Conservation (phyloP, 495 filamentous ascomycete genomes). For the Penicillium riverlandense region DNA sequence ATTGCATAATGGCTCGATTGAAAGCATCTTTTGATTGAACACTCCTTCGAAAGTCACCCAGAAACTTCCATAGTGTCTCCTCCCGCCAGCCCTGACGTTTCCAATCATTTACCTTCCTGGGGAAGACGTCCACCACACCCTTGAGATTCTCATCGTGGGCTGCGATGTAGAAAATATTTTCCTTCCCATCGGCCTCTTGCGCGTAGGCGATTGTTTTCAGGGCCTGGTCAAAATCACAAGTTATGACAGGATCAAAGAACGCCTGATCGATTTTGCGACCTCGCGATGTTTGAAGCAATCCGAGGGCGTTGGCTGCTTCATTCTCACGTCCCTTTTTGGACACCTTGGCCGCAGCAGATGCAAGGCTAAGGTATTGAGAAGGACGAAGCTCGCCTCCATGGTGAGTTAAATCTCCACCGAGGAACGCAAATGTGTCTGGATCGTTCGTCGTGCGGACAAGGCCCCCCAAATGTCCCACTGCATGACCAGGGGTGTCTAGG, state of each 20-base stretch:
- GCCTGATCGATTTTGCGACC: background rate
- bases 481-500: constrained; percentile 38
- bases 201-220: constrained; percentile 32
- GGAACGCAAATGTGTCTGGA: constrained; percentile 32
- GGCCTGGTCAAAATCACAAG: background rate
- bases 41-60: no score
- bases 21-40: no score
- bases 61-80: no score
- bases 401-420: constrained; percentile 47
- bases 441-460: constrained; percentile 28
- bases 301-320: constrained; percentile 1
- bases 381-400: constrained; percentile 48
- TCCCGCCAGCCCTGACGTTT: constrained; percentile 37
- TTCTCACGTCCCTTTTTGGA: constrained; percentile 4
- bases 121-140: constrained; percentile 43
- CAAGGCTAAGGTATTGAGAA: constrained; percentile 21
- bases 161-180: constrained; percentile 44
- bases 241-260: constrained; percentile 4
- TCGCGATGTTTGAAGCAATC: constrained; percentile 8
- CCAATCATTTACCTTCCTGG: constrained; percentile 43
- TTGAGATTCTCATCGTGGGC: constrained; percentile 45
- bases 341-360: background rate
- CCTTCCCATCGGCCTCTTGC: constrained; percentile 41
- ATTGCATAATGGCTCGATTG: no score
- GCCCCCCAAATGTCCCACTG: constrained; percentile 35